Conservation (phyloP, 2,329 filamentous ascomycete species). For the Rhynchosporium graminicola region DNA sequence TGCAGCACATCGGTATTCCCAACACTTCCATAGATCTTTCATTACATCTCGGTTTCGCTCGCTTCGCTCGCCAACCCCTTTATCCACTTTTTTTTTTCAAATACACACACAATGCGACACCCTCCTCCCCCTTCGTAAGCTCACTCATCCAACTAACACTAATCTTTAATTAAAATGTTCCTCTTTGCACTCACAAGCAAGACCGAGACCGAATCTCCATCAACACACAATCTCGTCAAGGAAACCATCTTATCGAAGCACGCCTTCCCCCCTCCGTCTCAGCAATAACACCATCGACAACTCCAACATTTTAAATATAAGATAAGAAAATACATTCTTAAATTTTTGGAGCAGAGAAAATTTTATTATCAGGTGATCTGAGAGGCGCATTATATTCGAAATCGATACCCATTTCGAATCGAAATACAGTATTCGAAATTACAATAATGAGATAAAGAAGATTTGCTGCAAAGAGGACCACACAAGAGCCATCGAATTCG, state of each 20-base stretch:
- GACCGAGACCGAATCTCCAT: conserved; percentile 25
- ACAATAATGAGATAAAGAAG: no score
- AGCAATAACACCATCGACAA: not conserved
- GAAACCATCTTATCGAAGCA: conserved; percentile 28
- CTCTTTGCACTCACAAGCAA: conserved; percentile 26
- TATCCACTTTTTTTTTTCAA: conserved; percentile 16
- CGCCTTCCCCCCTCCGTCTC: conserved; percentile 13
- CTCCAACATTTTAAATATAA: no score
- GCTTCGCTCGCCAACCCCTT: conserved; percentile 13
- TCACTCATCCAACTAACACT: conserved; percentile 21
- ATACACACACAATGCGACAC: conserved; percentile 5
- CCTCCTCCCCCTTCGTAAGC: conserved; percentile 26
- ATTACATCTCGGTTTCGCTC: not conserved
- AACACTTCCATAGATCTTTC: no score
- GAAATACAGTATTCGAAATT: no score
- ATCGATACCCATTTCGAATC: no score
- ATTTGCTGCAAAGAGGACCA: no score
- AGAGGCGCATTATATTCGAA: no score
- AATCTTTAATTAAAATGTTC: conserved; percentile 25
- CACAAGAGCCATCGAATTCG: no score
- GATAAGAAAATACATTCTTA: no score
- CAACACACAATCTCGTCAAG: conserved; percentile 18
- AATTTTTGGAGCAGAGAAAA: no score
- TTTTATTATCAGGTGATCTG: no score
- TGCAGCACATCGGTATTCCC: not conserved